Evolutionary conservation across 495 filamentous ascomycete species (phyloP).

Genomic region (Aspergillus biplanus): DNA sequence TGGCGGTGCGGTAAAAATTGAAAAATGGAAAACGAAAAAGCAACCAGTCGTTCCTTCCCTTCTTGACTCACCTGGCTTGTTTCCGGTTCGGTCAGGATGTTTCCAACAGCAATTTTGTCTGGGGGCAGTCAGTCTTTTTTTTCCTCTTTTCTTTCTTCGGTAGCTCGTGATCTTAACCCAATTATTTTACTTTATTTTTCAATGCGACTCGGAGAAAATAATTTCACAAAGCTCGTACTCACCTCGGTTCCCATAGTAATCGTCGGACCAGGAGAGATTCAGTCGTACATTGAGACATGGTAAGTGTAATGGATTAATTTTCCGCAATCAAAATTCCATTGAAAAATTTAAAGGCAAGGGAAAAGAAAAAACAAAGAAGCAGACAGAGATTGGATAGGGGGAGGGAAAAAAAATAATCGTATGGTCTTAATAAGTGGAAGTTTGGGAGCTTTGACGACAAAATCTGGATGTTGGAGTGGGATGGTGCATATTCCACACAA

Average conservation of each 20-base stretch:
- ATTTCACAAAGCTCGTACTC: constrained; percentile 22
- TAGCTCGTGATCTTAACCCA: no score
- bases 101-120: constrained; percentile 20
- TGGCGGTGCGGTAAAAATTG: constrained; percentile 19
- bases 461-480: constrained; percentile 6
- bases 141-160: background rate
- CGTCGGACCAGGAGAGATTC: constrained; percentile 33
- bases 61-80: constrained; percentile 17
- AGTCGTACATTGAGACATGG: constrained; percentile 24
- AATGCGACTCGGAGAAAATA: background rate
- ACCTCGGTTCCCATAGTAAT: constrained; percentile 45
- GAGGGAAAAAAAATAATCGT: background rate
- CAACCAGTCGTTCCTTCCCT: background rate
- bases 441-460: background rate
- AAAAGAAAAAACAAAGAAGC: background rate
- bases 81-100: constrained; percentile 13
- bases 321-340: constrained; percentile 13
- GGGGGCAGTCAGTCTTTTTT: constrained; percentile 11
- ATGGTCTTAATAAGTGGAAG: background rate
- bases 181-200: no score
- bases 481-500: constrained; percentile 12
- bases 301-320: background rate
- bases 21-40: background rate
- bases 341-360: constrained; percentile 4
- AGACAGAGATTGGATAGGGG: constrained; percentile 1